A percentile compares a stretch with the other conserved stretches of the same genome.
Evolutionary conservation across 164 flowering plant species (phyloP).

Genomic region (Chimonanthus salicifolius): DNA sequence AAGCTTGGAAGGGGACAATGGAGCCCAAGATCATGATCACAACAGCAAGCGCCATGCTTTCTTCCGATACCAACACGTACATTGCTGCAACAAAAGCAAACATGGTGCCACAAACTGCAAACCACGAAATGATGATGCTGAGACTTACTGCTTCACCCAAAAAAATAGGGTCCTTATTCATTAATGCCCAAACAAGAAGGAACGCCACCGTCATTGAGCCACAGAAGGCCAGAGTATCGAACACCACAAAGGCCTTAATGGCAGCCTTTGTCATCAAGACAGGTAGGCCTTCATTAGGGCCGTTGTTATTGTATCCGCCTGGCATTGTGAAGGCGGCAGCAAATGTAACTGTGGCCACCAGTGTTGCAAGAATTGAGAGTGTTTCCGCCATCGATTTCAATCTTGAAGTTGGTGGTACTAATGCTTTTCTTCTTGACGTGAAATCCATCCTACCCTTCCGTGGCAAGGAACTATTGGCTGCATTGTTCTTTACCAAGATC

Average conservation of each 20-base stretch:
- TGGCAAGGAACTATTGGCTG: neutral
- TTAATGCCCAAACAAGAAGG: neutral
- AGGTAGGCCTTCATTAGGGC: neutral
- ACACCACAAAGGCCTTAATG: neutral
- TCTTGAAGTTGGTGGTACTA: neutral
- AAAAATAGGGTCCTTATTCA: too few species aligned
- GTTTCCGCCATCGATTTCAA: constrained; percentile 2
- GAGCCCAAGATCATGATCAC: too few species aligned
- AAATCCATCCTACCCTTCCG: neutral
- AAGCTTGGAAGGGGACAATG: too few species aligned
- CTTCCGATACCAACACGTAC: too few species aligned
- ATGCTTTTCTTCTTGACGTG: neutral
- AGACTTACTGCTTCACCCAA: too few species aligned
- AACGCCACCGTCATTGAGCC: neutral
- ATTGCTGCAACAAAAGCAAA: too few species aligned
- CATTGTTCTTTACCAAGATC: neutral
- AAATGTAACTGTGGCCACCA: neutral
- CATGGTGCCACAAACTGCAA: too few species aligned
- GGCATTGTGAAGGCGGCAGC: constrained; percentile 1
- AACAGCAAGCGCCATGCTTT: too few species aligned
- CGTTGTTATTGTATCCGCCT: neutral
- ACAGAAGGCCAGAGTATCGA: neutral
- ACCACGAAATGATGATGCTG: too few species aligned
- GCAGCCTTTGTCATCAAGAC: neutral
- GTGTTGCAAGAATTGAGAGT: constrained; percentile 8